phyloP scores from a whole-genome alignment of 108 stramenopile genomes.

The Hondaea fermentalgiana region DNA sequence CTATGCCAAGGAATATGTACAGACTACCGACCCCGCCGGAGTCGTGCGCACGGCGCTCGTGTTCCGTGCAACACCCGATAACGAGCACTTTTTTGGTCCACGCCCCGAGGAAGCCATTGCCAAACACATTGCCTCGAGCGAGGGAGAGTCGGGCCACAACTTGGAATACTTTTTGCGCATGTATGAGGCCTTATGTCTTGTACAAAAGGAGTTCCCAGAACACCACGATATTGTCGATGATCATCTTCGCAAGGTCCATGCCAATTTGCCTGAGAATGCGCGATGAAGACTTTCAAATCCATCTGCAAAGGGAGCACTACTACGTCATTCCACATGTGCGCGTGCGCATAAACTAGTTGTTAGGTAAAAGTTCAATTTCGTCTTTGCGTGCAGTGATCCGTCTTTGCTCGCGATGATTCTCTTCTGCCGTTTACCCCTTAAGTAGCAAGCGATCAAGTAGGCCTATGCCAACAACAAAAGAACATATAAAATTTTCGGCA shows the following conservation, averaged over 20 bases:
- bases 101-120: background rate
- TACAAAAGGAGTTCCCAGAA: background rate
- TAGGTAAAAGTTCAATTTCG: too few relatives aligned
- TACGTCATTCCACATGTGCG: too few relatives aligned
- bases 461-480: background rate
- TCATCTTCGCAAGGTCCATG: background rate
- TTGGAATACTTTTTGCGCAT: background rate
- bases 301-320: too few relatives aligned
- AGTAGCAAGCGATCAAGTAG: background rate
- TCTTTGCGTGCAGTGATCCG: too few relatives aligned
- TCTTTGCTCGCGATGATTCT: too few relatives aligned
- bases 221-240: background rate
- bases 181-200: background rate
- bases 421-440: too few relatives aligned
- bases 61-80: background rate
- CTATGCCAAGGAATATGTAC: background rate
- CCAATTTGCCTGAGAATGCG: background rate
- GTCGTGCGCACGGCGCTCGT: background rate
- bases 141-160: background rate
- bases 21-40: background rate
- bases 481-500: background rate
- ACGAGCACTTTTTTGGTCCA: background rate
- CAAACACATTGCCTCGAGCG: background rate
- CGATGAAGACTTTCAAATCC: too few relatives aligned
- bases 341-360: too few relatives aligned